Percentiles rank a stretch among this genome's conserved stretches.
Conservation (phyloP, 2,329 filamentous ascomycete genomes). For the Didymella exigua region DNA sequence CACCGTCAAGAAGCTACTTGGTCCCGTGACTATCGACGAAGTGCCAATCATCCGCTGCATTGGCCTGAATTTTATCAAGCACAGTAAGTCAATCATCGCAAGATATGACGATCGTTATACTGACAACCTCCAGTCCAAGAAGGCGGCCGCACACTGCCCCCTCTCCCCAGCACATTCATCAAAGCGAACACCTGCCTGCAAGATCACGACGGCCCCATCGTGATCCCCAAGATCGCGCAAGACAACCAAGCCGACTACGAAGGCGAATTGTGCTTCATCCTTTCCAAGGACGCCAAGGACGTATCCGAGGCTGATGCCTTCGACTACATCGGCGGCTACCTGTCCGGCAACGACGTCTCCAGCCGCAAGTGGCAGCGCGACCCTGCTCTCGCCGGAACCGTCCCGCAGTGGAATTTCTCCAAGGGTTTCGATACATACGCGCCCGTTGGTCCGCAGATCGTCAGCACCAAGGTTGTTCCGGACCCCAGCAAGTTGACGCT, state of each 20-base stretch:
- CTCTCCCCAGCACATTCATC: conserved; percentile 59
- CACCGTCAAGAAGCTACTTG: conserved; percentile 60
- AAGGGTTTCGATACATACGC: conserved; percentile 64
- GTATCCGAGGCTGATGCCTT: conserved; percentile 54
- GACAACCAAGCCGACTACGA: conserved; percentile 54
- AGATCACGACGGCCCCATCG: conserved; percentile 50
- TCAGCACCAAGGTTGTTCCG: conserved; percentile 50
- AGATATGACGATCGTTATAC: not conserved
- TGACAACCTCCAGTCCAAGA: conserved; percentile 53
- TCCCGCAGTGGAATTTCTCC: conserved; percentile 63
- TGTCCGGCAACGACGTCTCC: conserved; percentile 62
- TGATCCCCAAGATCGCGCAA: conserved; percentile 57
- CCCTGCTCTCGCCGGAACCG: conserved; percentile 54
- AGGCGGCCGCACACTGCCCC: conserved; percentile 57
- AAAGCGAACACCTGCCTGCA: conserved; percentile 53
- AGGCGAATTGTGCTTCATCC: conserved; percentile 53
- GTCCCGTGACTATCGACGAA: conserved; percentile 57
- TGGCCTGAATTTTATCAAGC: conserved; percentile 65
- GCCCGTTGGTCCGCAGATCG: conserved; percentile 59
- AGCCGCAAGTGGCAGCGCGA: conserved; percentile 60
- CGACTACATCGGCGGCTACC: conserved; percentile 60
- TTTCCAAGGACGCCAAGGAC: conserved; percentile 59
- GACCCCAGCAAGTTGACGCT: conserved; percentile 54
- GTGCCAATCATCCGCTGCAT: conserved; percentile 64
- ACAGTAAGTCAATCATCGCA: conserved; percentile 48